These are phyloP conservation scores for Hypoxylon lienhwacheense DNA, from an alignment of 495 filamentous ascomycete genomes.

Conservation along the genomic window DNA sequence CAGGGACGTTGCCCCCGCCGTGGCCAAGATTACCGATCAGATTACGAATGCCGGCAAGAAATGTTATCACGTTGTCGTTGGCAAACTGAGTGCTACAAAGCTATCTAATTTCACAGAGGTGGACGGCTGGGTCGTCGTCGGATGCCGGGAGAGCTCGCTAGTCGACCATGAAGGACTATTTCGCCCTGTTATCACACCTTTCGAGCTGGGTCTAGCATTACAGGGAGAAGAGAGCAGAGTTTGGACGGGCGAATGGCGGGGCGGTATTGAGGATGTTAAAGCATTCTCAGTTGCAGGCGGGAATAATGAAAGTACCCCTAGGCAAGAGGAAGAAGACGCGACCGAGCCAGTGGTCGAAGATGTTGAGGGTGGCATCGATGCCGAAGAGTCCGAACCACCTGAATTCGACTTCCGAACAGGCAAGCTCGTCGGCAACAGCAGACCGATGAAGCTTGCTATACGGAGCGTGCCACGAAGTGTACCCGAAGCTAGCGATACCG, in stretches of 20 bases:
- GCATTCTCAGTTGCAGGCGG: background rate
- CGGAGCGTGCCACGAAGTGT: conserved; percentile 35
- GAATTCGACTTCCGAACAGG: conserved; percentile 93
- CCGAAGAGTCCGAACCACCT: conserved; percentile 65
- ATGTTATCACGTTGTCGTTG: conserved; percentile 92
- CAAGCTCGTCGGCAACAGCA: conserved; percentile 76
- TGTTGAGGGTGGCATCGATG: conserved; percentile 40
- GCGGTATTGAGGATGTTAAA: conserved; percentile 64
- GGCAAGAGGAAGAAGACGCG: conserved; percentile 14
- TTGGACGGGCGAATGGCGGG: conserved; percentile 77
- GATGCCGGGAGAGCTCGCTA: conserved; percentile 95
- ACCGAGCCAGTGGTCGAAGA: conserved; percentile 25
- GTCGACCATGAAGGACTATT: conserved; percentile 79
- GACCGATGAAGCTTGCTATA: conserved; percentile 66
- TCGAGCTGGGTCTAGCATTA: conserved; percentile 79
- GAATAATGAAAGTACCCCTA: conserved; percentile 15
- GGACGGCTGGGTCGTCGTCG: conserved; percentile 94
- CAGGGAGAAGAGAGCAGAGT: conserved; percentile 68
- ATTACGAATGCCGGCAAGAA: conserved; percentile 85
- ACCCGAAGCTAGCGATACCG: conserved; percentile 20
- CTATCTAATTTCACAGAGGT: conserved; percentile 95
- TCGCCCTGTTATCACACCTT: conserved; percentile 86
- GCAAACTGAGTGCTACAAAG: conserved; percentile 94
- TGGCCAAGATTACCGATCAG: conserved; percentile 66
- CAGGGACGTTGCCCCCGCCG: conserved; percentile 80